Base-by-base conservation (phyloP, 768 basidiomycete genomes). In the Megacollybia marginata region DNA sequence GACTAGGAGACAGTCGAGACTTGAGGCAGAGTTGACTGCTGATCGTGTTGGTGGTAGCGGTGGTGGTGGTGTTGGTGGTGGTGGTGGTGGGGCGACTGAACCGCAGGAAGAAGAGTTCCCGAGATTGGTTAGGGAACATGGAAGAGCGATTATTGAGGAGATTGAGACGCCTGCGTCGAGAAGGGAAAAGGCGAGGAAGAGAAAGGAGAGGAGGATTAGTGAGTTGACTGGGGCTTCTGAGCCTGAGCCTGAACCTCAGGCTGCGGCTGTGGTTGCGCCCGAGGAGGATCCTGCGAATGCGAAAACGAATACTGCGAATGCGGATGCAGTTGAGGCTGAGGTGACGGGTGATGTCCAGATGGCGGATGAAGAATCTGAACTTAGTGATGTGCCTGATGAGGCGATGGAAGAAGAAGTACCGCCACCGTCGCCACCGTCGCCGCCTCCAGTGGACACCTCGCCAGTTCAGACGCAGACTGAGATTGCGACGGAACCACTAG, bases 131-230 rank as follows among this genome's bases (percentile, higher is more conserved):
- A 52, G 61, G 8, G 65, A 73, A n/a, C 67, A 68, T 42, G 75
- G 76, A n/a, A 71, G 65, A 50, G 71, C 83, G 44, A 75, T 86
- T 48, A 76, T 88, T 49, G 85, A 89, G 58, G 78, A 80, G 52
- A 69, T 88, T 19, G 87, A 88, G 57, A 83, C 87, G 5, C 86
- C 86, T 33, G 75, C 75, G 4, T 82, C 77, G 36, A 78, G 86
- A 4, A 72, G 76, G 46, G 73, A 79, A 62, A 85, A 82, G 63
- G 70, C 69, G 18, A 15, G 5, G 38, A 13, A 40, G 38, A 40
- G 38, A 8, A 40, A 18, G 18, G 15, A 40, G 38, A 18, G 15
- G 38, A 40, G 38, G 38, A 18, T 40, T 8, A 18, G 38, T 15
- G 38, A 40, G 38, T 40, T 18, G 38, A 40, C 18, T 40, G 13